Evolutionary conservation across 495 filamentous ascomycete species (phyloP).

Genomic region (Massariosphaeria phaeospora): DNA sequence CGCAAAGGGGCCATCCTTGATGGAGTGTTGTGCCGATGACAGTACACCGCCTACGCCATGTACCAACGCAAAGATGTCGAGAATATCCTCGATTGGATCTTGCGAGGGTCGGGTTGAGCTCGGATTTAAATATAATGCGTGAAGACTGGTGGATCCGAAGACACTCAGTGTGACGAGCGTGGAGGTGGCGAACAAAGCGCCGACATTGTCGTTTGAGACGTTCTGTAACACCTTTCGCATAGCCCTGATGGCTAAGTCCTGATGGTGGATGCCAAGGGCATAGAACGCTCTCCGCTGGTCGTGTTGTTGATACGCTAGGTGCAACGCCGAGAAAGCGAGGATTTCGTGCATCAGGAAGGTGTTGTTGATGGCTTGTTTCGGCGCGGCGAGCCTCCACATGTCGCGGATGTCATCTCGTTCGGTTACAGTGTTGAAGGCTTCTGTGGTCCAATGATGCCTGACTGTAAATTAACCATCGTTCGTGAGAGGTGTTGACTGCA

Average conservation of each 20-base stretch:
- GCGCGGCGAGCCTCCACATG: conserved; percentile 18
- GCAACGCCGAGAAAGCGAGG: conserved; percentile 29
- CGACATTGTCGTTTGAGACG: conserved; percentile 13
- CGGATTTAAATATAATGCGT: neutral
- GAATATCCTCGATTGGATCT: conserved; percentile 20
- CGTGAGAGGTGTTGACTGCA: neutral
- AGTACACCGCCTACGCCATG: conserved; percentile 23
- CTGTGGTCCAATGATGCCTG: conserved; percentile 30
- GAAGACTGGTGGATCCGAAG: conserved; percentile 7
- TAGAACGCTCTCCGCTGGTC: conserved; percentile 3
- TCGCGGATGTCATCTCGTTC: conserved; percentile 9
- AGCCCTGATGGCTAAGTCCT: conserved; percentile 20
- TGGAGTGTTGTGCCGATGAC: neutral
- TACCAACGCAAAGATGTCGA: conserved; percentile 23
- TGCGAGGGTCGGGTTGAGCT: too few species aligned
- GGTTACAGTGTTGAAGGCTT: conserved; percentile 2
- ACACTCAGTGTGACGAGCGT: conserved; percentile 17
- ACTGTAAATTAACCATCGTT: neutral
- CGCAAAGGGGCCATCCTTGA: conserved; percentile 9
- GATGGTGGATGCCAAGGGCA: conserved; percentile 21
- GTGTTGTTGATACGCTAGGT: conserved; percentile 11
- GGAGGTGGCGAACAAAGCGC: conserved; percentile 16
- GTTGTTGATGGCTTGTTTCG: conserved; percentile 19
- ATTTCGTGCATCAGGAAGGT: conserved; percentile 32
- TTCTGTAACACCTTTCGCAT: conserved; percentile 12